Evolutionary conservation across 2,329 filamentous ascomycete species (phyloP).

Genomic region (Ophiostoma himal-ulmi): DNA sequence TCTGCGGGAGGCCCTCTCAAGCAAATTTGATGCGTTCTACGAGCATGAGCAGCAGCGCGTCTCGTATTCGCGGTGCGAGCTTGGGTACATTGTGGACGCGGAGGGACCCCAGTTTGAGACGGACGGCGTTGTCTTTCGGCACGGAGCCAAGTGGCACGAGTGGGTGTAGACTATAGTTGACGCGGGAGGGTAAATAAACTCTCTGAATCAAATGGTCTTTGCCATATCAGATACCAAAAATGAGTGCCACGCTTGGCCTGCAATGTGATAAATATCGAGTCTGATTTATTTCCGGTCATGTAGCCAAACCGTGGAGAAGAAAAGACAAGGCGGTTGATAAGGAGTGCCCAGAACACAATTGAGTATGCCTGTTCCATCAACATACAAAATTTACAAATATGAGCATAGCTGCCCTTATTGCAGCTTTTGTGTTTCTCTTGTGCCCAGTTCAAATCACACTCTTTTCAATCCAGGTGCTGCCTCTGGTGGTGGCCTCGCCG

Average conservation of each 20-base stretch:
- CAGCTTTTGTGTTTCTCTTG: not conserved
- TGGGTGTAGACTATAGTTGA: constrained; percentile 28
- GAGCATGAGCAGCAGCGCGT: constrained; percentile 37
- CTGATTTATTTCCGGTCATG: not conserved
- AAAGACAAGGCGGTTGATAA: not conserved
- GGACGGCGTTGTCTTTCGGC: constrained; percentile 30
- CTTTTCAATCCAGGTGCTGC: not conserved
- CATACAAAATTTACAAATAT: not conserved
- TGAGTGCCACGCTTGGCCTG: not conserved
- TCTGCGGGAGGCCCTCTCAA: constrained; percentile 46
- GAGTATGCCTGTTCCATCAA: not conserved
- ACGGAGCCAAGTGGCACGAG: constrained; percentile 30
- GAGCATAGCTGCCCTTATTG: not conserved
- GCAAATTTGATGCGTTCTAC: constrained; percentile 24
- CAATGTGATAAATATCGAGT: not conserved
- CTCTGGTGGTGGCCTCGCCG: not conserved
- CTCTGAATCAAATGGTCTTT: not conserved
- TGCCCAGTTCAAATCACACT: not conserved
- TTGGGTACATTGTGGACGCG: constrained; percentile 50
- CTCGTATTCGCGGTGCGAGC: constrained; percentile 47
- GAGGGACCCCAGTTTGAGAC: constrained; percentile 47
- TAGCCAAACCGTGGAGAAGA: not conserved
- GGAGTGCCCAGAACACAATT: not conserved
- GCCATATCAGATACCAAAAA: not conserved
- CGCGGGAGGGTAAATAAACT: not conserved